Conservation (phyloP, 2,329 filamentous ascomycete species). For the Incumbomyces lentus region DNA sequence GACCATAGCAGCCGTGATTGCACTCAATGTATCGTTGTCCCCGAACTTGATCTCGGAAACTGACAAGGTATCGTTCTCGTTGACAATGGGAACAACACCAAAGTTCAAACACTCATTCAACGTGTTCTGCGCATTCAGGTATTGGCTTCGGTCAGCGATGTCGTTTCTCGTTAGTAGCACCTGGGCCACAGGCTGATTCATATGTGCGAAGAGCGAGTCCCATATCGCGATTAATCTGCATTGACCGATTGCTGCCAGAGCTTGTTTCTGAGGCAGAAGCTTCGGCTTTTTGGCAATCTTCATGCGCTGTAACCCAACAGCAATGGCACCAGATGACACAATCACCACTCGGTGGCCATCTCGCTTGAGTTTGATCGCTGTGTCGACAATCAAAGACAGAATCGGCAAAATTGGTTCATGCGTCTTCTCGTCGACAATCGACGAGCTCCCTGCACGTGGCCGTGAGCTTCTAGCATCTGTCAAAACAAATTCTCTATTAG, state of each 20-base stretch:
- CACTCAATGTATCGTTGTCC: constrained; percentile 94
- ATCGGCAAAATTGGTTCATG: constrained; percentile 89
- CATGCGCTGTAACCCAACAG: constrained; percentile 84
- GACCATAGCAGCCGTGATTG: constrained; percentile 94
- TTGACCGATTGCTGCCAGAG: constrained; percentile 89
- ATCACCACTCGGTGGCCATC: constrained; percentile 92
- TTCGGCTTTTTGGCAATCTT: constrained; percentile 79
- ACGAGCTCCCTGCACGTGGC: constrained; percentile 66
- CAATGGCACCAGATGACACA: constrained; percentile 94
- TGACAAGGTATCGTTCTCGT: constrained; percentile 94
- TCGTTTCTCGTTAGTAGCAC: constrained; percentile 90
- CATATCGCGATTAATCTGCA: constrained; percentile 90
- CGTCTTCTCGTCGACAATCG: constrained; percentile 94
- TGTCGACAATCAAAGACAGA: constrained; percentile 86
- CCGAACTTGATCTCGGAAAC: constrained; percentile 99
- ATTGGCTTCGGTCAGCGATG: constrained; percentile 89
- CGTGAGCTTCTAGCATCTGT: neutral
- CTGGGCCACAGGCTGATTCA: constrained; percentile 85
- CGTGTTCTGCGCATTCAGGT: constrained; percentile 93
- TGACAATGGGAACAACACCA: constrained; percentile 96
- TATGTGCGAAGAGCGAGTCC: constrained; percentile 82
- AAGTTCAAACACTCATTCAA: constrained; percentile 82
- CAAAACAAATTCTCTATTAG: constrained; percentile 4
- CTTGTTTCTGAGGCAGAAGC: constrained; percentile 78
- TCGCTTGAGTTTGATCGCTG: constrained; percentile 72